Evolutionary conservation across 257 asterid species (phyloP).

Genomic region (Ligustrum vulgare): DNA sequence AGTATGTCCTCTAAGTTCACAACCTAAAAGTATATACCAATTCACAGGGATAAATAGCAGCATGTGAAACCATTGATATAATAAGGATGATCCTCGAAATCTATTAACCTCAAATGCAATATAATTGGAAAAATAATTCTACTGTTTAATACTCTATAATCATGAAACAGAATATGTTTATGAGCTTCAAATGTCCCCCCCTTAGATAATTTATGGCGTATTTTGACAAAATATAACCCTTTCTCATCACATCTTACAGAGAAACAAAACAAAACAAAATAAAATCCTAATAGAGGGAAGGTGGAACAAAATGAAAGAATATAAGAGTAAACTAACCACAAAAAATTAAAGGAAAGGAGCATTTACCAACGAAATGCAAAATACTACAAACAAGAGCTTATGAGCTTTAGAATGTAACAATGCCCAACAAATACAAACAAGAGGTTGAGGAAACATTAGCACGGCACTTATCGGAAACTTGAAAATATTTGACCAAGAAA

Average conservation of each 20-base stretch:
- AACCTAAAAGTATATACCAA: constrained; percentile 49
- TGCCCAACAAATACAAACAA: not conserved
- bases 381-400: not conserved
- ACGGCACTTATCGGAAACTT: not conserved
- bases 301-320: constrained; percentile 4
- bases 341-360: not conserved
- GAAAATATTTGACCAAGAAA: not conserved
- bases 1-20: constrained; percentile 83
- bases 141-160: not conserved
- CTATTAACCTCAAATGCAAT: not conserved
- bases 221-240: not conserved
- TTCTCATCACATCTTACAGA: not conserved
- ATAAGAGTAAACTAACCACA: not conserved
- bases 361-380: not conserved
- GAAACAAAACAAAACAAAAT: not conserved
- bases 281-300: not conserved
- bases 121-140: not conserved
- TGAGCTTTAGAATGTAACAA: not conserved
- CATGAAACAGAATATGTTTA: not conserved
- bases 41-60: constrained; percentile 5
- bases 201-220: not conserved
- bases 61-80: constrained; percentile 18
- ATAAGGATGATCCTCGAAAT: not conserved
- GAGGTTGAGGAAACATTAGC: not conserved
- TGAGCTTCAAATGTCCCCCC: not conserved